phyloP scores from a whole-genome alignment of 768 basidiomycete species.

The Strobilomyces confusus region DNA sequence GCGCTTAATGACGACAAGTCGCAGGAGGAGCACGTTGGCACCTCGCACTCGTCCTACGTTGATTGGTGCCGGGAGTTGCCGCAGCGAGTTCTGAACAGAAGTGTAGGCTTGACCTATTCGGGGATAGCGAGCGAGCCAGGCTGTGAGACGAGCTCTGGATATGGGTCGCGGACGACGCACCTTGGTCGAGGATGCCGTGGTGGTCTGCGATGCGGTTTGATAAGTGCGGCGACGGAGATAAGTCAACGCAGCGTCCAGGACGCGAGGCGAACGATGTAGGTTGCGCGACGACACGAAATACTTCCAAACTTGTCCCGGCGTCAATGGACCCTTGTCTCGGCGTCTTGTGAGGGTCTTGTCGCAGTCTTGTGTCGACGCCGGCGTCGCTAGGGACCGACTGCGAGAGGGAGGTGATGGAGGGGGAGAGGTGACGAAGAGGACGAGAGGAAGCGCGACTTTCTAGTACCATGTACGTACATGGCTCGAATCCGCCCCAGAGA shows the following conservation, averaged over 20 bases:
- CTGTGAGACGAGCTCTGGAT: slow-evolving; percentile 3
- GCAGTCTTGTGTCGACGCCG: slow-evolving; percentile 3
- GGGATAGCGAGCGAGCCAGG: background rate
- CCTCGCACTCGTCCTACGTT: slow-evolving; percentile 7
- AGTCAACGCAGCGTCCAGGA: slow-evolving; percentile 12
- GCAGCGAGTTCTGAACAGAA: background rate
- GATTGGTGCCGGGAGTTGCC: background rate
- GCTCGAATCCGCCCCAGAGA: slow-evolving; percentile 10
- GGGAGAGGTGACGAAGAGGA: background rate
- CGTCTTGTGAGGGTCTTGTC: slow-evolving; percentile 7
- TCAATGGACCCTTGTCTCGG: slow-evolving; percentile 13
- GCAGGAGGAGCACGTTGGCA: slow-evolving; percentile 4
- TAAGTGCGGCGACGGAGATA: slow-evolving; percentile 20
- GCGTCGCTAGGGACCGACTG: background rate
- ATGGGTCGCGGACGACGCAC: slow-evolving; percentile 6
- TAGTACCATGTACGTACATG: slow-evolving; percentile 9
- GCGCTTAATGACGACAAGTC: slow-evolving; percentile 5
- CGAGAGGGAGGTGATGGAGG: background rate
- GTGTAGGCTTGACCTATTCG: background rate
- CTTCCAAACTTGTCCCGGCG: background rate
- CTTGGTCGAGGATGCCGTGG: background rate
- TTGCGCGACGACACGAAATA: background rate
- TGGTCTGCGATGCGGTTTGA: no score
- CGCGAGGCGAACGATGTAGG: background rate
- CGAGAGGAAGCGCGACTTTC: no score